Evolutionary conservation across 2,329 filamentous ascomycete species (phyloP).

Genomic region (Hypoxylon sp.): DNA sequence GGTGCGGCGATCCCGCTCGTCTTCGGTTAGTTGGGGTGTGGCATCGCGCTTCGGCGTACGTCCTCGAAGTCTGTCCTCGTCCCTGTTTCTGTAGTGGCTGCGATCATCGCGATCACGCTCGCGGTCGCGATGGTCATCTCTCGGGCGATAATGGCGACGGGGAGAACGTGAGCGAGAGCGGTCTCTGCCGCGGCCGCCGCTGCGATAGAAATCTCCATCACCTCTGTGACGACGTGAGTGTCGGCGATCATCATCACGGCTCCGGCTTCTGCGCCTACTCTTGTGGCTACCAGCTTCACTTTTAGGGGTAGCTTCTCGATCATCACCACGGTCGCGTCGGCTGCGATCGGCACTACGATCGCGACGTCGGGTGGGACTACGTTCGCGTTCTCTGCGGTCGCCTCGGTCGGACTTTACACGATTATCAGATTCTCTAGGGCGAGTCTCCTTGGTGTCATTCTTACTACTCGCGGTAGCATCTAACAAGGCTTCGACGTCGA

Average conservation of each 20-base stretch:
- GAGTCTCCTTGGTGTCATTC: slow-evolving; percentile 57
- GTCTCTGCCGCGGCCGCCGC: slow-evolving; percentile 63
- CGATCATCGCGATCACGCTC: slow-evolving; percentile 53
- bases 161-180: slow-evolving; percentile 79
- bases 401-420: slow-evolving; percentile 62
- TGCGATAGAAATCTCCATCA: slow-evolving; percentile 76
- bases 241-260: slow-evolving; percentile 78
- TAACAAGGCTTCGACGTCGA: slow-evolving; percentile 89
- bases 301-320: slow-evolving; percentile 71
- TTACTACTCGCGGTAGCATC: slow-evolving; percentile 79
- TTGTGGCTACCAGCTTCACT: slow-evolving; percentile 83
- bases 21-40: slow-evolving; percentile 84
- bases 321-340: slow-evolving; percentile 62
- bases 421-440: slow-evolving; percentile 63
- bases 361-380: slow-evolving; percentile 56
- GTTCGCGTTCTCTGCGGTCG: slow-evolving; percentile 56
- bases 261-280: slow-evolving; percentile 82
- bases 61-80: slow-evolving; percentile 55
- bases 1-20: slow-evolving; percentile 95
- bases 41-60: slow-evolving; percentile 55
- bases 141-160: slow-evolving; percentile 64
- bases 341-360: slow-evolving; percentile 66
- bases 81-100: slow-evolving; percentile 63
- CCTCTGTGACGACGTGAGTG: slow-evolving; percentile 75
- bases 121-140: slow-evolving; percentile 62